A percentile compares a stretch with the other conserved stretches of the same genome.
These are phyloP conservation scores for Aspergillus sp. DNA, from an alignment of 2,329 filamentous ascomycete species.

Conservation along the genomic window DNA sequence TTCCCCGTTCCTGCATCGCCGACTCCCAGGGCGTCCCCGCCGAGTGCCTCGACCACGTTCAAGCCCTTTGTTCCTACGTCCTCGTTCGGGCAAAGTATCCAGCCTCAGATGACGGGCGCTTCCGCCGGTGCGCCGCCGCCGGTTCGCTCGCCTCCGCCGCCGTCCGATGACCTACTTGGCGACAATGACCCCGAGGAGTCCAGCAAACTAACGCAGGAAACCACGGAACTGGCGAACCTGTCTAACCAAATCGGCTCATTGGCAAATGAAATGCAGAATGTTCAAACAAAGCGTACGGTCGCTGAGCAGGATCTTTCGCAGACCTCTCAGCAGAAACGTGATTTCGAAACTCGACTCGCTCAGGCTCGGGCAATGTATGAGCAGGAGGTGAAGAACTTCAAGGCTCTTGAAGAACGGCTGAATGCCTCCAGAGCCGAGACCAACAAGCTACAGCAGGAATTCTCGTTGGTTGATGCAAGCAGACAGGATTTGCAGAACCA, in stretches of 20 bases:
- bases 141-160: slow-evolving; percentile 47
- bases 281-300: slow-evolving; percentile 75
- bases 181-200: slow-evolving; percentile 86
- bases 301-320: slow-evolving; percentile 82
- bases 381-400: slow-evolving; percentile 85
- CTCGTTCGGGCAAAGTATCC: slow-evolving; percentile 81
- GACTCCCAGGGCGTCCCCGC: slow-evolving; percentile 41
- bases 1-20: slow-evolving; percentile 56
- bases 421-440: slow-evolving; percentile 74
- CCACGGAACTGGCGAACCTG: slow-evolving; percentile 88
- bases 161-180: slow-evolving; percentile 81
- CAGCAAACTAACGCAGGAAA: slow-evolving; percentile 84
- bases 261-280: slow-evolving; percentile 90
- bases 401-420: slow-evolving; percentile 79
- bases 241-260: slow-evolving; percentile 93
- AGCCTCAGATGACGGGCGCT: slow-evolving; percentile 72
- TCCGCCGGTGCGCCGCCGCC: slow-evolving; percentile 39
- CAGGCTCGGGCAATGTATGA: slow-evolving; percentile 89
- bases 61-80: slow-evolving; percentile 93
- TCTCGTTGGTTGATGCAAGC: slow-evolving; percentile 76
- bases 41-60: slow-evolving; percentile 57
- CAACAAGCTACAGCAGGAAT: slow-evolving; percentile 78
- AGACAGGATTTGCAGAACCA: slow-evolving; percentile 80
- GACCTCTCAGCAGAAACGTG: slow-evolving; percentile 81
- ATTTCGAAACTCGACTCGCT: slow-evolving; percentile 83